Conservation (phyloP, 768 basidiomycete genomes). For the Russula brevipes region DNA sequence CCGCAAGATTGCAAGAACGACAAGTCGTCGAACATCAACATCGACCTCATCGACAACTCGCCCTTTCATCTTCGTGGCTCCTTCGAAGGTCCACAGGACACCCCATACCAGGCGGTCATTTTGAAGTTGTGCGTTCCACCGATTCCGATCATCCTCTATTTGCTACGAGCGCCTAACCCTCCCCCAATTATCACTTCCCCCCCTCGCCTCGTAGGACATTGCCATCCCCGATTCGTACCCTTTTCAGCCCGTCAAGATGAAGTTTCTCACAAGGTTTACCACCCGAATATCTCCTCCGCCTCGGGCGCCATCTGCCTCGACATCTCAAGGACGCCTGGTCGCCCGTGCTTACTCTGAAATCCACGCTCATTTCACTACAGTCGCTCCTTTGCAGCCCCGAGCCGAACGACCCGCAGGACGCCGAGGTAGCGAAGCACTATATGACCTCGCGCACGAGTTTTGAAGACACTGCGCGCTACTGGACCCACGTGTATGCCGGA, state of each 20-base stretch:
- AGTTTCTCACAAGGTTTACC: conserved; percentile 97
- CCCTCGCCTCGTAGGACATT: conserved; percentile 59
- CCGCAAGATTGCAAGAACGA: conserved; percentile 88
- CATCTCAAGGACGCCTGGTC: conserved; percentile 91
- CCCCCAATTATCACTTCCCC: not conserved
- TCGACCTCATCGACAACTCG: conserved; percentile 83
- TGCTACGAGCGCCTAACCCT: not conserved
- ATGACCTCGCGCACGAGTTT: conserved; percentile 84
- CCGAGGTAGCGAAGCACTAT: conserved; percentile 96
- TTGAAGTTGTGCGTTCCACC: conserved; percentile 69
- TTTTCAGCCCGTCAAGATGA: conserved; percentile 96
- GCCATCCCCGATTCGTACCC: conserved; percentile 88
- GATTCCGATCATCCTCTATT: not conserved
- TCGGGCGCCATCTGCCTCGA: conserved; percentile 95
- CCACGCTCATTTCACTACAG: conserved; percentile 91
- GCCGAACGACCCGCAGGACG: conserved; percentile 97
- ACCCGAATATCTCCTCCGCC: conserved; percentile 91
- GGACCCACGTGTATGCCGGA: conserved; percentile 90
- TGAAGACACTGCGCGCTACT: conserved; percentile 88
- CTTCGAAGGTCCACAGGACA: conserved; percentile 87
- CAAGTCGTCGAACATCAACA: conserved; percentile 78
- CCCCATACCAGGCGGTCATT: conserved; percentile 92
- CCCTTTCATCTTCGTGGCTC: conserved; percentile 90
- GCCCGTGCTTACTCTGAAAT: conserved; percentile 92
- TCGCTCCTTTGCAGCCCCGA: conserved; percentile 90